Percentiles rank a stretch among this genome's conserved stretches.
Evolutionary conservation across 2,329 filamentous ascomycete genomes (phyloP).

Genomic region (Penicillium sp.): DNA sequence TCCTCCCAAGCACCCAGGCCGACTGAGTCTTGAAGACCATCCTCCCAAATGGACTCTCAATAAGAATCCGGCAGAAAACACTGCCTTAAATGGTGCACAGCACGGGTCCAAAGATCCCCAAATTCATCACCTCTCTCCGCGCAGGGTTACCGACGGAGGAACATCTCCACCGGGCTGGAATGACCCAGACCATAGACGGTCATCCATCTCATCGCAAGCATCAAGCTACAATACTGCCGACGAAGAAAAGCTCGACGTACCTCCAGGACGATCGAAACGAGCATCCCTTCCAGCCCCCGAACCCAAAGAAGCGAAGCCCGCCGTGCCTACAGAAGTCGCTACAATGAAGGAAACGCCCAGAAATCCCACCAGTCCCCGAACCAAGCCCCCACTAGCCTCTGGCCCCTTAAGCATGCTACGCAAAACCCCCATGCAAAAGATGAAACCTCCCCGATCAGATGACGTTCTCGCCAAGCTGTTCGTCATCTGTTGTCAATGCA

Average conservation of each 20-base stretch:
- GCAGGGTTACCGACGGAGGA: neutral
- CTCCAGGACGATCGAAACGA: neutral
- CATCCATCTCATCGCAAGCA: constrained; percentile 17
- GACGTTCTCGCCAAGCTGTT: constrained; percentile 40
- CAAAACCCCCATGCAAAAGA: constrained; percentile 14
- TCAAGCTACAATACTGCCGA: constrained; percentile 37
- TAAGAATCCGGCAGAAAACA: neutral
- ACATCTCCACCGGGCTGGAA: neutral
- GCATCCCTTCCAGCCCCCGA: neutral
- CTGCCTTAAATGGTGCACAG: neutral
- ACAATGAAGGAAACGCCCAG: neutral
- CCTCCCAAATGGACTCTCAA: neutral
- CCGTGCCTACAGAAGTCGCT: neutral
- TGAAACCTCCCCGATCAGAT: constrained; percentile 12
- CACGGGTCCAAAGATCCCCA: neutral
- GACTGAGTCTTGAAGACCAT: neutral
- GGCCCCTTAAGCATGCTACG: constrained; percentile 5
- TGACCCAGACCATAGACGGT: neutral
- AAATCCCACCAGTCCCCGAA: neutral
- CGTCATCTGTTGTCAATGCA: constrained; percentile 46
- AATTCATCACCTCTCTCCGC: neutral
- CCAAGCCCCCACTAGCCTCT: constrained; percentile 6
- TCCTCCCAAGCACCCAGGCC: constrained; percentile 12
- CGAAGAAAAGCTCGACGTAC: constrained; percentile 22
- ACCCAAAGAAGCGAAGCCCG: neutral